A percentile compares a stretch with the other conserved stretches of the same genome.
Evolutionary conservation across 352 stramenopile species (phyloP).

Genomic region (Phytopythium aichiense): DNA sequence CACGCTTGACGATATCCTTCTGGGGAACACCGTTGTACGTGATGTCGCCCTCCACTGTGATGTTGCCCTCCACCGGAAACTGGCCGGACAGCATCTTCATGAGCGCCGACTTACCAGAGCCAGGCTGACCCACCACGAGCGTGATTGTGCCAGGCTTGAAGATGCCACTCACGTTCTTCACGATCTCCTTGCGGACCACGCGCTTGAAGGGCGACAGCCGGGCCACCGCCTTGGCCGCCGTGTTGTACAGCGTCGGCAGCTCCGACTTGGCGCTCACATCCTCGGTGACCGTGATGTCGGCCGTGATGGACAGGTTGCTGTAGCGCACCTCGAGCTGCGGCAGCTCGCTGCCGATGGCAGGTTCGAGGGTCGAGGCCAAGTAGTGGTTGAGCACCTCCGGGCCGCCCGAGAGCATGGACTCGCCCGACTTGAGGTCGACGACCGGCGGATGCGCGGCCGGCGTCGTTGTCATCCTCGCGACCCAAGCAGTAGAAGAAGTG

Average conservation of each 20-base stretch:
- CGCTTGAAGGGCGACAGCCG: constrained; percentile 11
- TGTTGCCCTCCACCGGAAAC: constrained; percentile 15
- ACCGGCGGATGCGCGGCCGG: not conserved
- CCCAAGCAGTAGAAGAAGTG: not conserved
- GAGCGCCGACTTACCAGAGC: constrained; percentile 21
- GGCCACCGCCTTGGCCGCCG: constrained; percentile 6
- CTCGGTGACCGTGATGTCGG: constrained; percentile 21
- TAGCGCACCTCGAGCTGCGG: constrained; percentile 26
- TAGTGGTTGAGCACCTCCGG: constrained; percentile 16
- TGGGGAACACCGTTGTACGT: constrained; percentile 15
- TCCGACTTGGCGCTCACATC: constrained; percentile 14
- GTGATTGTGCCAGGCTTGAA: constrained; percentile 24
- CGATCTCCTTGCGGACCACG: constrained; percentile 14
- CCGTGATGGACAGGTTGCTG: constrained; percentile 30
- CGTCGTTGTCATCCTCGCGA: not conserved
- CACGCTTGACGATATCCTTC: constrained; percentile 12
- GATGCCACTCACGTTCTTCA: constrained; percentile 19
- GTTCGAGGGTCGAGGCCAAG: constrained; percentile 15
- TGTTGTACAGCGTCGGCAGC: constrained; percentile 32
- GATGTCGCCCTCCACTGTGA: constrained; percentile 20
- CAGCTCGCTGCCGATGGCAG: constrained; percentile 14
- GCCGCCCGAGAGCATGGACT: not conserved
- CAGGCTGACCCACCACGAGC: constrained; percentile 13
- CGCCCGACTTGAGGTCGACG: not conserved
- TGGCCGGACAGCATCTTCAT: constrained; percentile 20